Evolutionary conservation across 1,284 basidiomycete genomes (phyloP).

Genomic region (Pterula multifida): DNA sequence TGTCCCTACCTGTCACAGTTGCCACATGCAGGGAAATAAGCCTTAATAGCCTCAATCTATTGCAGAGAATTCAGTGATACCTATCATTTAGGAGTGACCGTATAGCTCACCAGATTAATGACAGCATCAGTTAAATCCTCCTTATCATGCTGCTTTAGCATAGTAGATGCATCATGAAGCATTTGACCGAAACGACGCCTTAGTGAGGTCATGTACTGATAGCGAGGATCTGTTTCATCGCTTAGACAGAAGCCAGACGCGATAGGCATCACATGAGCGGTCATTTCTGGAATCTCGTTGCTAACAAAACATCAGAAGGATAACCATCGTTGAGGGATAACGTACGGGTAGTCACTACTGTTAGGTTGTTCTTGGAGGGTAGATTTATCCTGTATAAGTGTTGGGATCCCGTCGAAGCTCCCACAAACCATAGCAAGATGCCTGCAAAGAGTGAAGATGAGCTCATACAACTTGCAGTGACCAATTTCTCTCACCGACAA

Average conservation of each 20-base stretch:
- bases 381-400: constrained; percentile 40
- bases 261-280: constrained; percentile 43
- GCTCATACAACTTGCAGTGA: neutral
- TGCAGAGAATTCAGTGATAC: neutral
- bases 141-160: constrained; percentile 58
- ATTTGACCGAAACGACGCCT: constrained; percentile 59
- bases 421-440: constrained; percentile 55
- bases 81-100: constrained; percentile 1
- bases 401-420: constrained; percentile 58
- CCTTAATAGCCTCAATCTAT: constrained; percentile 51
- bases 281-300: constrained; percentile 62
- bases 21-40: constrained; percentile 59
- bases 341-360: constrained; percentile 54
- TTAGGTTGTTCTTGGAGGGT: constrained; percentile 28
- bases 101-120: constrained; percentile 40
- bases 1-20: constrained; percentile 47
- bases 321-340: constrained; percentile 4
- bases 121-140: constrained; percentile 88
- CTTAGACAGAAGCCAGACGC: constrained; percentile 61
- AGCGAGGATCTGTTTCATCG: constrained; percentile 57
- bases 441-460: constrained; percentile 17
- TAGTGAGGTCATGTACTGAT: constrained; percentile 50
- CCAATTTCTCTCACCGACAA: constrained; percentile 45
- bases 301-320: constrained; percentile 19
- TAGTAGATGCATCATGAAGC: constrained; percentile 60